phyloP scores from a whole-genome alignment of 1,284 basidiomycete species.

The Flammula alnicola region DNA sequence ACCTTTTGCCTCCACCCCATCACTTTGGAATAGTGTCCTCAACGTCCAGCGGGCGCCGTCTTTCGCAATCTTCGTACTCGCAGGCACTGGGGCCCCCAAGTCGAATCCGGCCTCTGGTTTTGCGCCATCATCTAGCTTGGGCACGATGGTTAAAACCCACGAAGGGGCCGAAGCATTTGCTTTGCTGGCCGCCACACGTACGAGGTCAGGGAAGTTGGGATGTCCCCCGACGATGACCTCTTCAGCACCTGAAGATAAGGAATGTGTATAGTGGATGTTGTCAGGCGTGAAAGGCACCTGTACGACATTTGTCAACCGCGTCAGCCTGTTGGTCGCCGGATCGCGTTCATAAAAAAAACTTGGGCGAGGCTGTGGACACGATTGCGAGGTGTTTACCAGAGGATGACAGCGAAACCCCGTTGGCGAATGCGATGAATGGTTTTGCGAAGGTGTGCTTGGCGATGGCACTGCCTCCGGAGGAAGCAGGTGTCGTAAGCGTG shows the following conservation, averaged over 20 bases:
- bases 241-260: constrained; percentile 40
- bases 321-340: constrained; percentile 44
- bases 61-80: constrained; percentile 40
- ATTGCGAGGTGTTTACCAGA: constrained; percentile 55
- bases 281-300: constrained; percentile 63
- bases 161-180: constrained; percentile 47
- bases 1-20: constrained; percentile 42
- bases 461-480: constrained; percentile 25
- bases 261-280: constrained; percentile 53
- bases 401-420: constrained; percentile 65
- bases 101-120: constrained; percentile 40
- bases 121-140: constrained; percentile 17
- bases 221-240: constrained; percentile 65
- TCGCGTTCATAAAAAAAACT: constrained; percentile 57
- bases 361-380: constrained; percentile 51
- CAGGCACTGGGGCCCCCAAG: constrained; percentile 47
- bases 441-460: constrained; percentile 44
- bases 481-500: constrained; percentile 38
- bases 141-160: constrained; percentile 55
- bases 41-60: constrained; percentile 44
- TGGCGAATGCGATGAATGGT: constrained; percentile 63
- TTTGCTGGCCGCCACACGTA: constrained; percentile 48
- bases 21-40: constrained; percentile 67
- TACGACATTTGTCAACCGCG: constrained; percentile 39
- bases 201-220: constrained; percentile 59